Evolutionary conservation across 495 filamentous ascomycete species (phyloP), one percentile per base, ranked within the genome.

Genomic region (Neurospora tetrasperma): DNA sequence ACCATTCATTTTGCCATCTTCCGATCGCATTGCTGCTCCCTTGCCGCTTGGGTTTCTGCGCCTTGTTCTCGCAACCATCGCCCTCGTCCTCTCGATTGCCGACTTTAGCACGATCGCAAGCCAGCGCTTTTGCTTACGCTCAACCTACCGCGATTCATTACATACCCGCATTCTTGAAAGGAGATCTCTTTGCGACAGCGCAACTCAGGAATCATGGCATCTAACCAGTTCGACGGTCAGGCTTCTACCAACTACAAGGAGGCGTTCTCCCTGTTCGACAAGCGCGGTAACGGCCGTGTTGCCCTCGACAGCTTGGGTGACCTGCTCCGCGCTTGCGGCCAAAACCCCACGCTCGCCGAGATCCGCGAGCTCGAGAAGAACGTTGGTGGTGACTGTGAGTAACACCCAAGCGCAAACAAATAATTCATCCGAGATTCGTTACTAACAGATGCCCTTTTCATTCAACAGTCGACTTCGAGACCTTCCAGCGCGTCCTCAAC

Each of bases 161-260:
- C 71, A 31, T 3, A 39, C 38, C 71, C 27, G 20, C 31, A 73
- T 38, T 38, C 11, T 70, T 70, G 18, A 44, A 71, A 27, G 14
- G 44, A 74, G 40, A 69, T 48, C 20, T 38, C 18, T 27, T 42
- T 23, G 27, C 31, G 66, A 66, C 39, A 23, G 23, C 31, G 59
- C 71, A 66, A 72, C 35, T 73, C 40, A 74, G 38, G 77, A 75
- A 79, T 42, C 73, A 87, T 86, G 85, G 78, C 83, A 41, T 79
- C 85, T 85, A 86, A 85, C 71, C 77, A 84, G 71, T 83, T 78
- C 74, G 82, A 83, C 70, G 75, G 77, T 70, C 89, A 97, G 94
- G 93, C 95, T 85, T 94, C 93, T 71, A 98, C 96, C 81, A 98
- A 99, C 90, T 99, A 98, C 93, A 98, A 98, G 87, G 96, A 99